Percentiles rank a stretch among this genome's conserved stretches.
phyloP scores from a whole-genome alignment of 345 rosid species.

The Lumnitzera racemosa region DNA sequence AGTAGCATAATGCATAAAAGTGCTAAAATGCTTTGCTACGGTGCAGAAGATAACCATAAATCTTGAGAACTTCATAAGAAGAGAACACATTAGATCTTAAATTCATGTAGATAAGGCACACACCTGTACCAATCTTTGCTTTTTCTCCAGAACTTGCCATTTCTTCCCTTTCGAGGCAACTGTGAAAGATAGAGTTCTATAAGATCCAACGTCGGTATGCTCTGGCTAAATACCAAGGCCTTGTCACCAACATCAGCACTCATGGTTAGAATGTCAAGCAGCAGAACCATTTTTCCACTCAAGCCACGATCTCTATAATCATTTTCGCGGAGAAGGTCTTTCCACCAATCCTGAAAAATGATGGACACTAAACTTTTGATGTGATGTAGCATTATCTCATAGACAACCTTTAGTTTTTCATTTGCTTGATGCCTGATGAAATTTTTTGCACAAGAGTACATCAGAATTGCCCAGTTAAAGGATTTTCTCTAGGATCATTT shows the following conservation, averaged over 20 bases:
- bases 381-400: too few species aligned
- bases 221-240: slow-evolving; percentile 94
- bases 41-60: too few species aligned
- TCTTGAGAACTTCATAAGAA: background rate
- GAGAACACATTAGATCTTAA: background rate
- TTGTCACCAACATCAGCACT: slow-evolving; percentile 78
- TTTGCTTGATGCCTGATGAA: too few species aligned
- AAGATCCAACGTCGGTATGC: slow-evolving; percentile 96
- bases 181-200: slow-evolving; percentile 88
- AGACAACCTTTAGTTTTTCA: too few species aligned
- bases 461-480: too few species aligned
- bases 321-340: slow-evolving; percentile 71
- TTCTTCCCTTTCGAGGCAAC: slow-evolving; percentile 60
- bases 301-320: slow-evolving; percentile 61
- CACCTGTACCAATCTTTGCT: slow-evolving; percentile 99
- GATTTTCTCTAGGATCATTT: too few species aligned
- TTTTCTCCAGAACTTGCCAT: slow-evolving; percentile 87
- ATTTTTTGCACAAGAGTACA: too few species aligned
- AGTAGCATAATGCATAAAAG: too few species aligned
- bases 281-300: slow-evolving; percentile 98
- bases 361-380: slow-evolving; percentile 3
- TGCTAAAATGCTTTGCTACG: too few species aligned
- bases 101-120: slow-evolving; percentile 11
- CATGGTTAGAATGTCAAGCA: slow-evolving; percentile 77
- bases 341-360: slow-evolving; percentile 85